Evolutionary conservation across 495 filamentous ascomycete genomes (phyloP), one percentile per base, ranked within the genome.

Genomic region (Lepidopterella palustris): DNA sequence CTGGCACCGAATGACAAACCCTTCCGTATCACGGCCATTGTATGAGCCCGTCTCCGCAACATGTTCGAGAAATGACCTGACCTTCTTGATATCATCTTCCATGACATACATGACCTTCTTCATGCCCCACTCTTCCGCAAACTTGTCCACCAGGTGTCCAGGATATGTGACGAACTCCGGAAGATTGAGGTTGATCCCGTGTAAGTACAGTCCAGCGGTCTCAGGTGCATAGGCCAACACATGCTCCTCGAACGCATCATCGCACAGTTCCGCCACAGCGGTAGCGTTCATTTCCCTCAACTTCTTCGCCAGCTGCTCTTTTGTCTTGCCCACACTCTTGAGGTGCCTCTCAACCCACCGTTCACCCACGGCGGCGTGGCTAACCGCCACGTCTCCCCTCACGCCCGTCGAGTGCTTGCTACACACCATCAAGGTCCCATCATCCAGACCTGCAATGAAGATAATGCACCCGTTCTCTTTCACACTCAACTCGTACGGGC

Each of bases 401-500:
- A 78, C 74, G 23, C 93, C 93, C 1, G 91, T 96, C 8, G 93
- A 97, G 74, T 98, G 95, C 70, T 98, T 98, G 78, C 92, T 97
- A 80, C 92, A 97, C 18, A 97, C 91, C 5, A 98, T 77, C 24
- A 98, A 75, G 1, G 87, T 87, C 45, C 80, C 92, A 64, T 95
- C 91, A 64, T 93, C 87, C 24, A 98, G 77, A 8, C 90, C 93
- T 24, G 89, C 87, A 47, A 97, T 88, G 76, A 98, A 98, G 47
- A 98, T 97, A 72, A 98, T 98, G 68, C 93, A 98, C 8, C 93
- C 93, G 70, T 98, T 98, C 71, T 98, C 93, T 74, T 98, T 98
- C 60, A 97, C 80, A 55, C 89, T 96, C 25, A 97, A 78, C 74
- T 98, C 95, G 65, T 97, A 98, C 0, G 93, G 95, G 0, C 89